Base-by-base conservation (phyloP, 139 green algal genomes). In the Ulvella scutata region DNA sequence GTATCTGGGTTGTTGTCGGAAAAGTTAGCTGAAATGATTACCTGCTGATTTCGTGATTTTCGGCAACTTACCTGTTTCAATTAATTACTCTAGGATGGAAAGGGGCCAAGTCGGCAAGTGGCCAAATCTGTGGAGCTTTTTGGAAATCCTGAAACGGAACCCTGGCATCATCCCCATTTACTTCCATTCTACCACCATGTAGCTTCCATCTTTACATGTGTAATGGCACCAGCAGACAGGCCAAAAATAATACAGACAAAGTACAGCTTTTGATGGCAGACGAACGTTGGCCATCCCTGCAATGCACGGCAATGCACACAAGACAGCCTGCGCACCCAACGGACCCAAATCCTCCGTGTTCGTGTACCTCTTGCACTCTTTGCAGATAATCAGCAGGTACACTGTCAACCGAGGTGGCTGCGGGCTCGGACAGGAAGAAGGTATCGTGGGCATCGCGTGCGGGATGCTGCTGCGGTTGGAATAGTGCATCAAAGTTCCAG, bases 401-500 rank as follows among this genome's bases (percentile, higher is more conserved):
- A 4, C 38, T 81, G 37, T 76, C 73, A 37, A 76, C 31, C 31
- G 87, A 81, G 3, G 89, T 91, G 35, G 79, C 76, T 10, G 87
- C 86, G 39, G 90, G 89, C 36, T 90, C 82, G 39, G 89, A 93
- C 34, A 98, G 84, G 84, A 98, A 98, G 87, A 99, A 99, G 74
- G 95, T 99, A 88, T 99, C 95, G 79, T 99, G 95, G 0, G 95
- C 94, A 81, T 99, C 95, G 4, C 95, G 79, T 0, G 95, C 95
- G 17, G 95, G 95, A 83, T 99, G 95, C 81, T 89, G 75, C 87
- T 99, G 95, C 61, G 95, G 95, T 88, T 99, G 95, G 87, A 99
- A 98, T 17, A 99, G 89, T 10, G 89, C 90, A 80, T 99, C 95
- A 80, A 99, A 99, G 83, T 99, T 99, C 95, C 95, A 99, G 85